Conservation (phyloP, 192 early-diverging fungal species). For the Coemansia sp. region DNA sequence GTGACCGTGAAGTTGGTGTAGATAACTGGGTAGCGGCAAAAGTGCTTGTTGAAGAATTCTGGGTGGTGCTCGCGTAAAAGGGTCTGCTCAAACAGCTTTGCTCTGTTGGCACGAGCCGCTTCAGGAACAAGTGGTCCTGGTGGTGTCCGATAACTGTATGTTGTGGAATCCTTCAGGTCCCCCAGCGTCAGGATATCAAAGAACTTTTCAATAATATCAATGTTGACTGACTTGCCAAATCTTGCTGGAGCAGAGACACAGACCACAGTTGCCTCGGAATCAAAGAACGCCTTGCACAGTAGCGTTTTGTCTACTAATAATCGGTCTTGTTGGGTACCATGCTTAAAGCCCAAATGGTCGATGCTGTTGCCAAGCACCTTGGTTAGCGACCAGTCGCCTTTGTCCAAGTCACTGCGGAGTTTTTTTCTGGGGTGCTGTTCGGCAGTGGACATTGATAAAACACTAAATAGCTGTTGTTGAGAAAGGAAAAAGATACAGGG, state of each 20-base stretch:
- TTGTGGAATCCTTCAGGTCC: too few relatives aligned
- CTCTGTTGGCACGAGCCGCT: not conserved
- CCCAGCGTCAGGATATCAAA: not conserved
- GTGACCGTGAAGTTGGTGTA: not conserved
- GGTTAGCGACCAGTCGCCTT: too few relatives aligned
- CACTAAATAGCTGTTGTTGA: too few relatives aligned
- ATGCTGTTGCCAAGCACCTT: too few relatives aligned
- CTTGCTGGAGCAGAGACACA: conserved; percentile 5
- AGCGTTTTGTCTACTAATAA: conserved; percentile 6
- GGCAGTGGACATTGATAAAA: too few relatives aligned
- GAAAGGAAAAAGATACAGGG: too few relatives aligned
- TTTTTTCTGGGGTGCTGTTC: too few relatives aligned
- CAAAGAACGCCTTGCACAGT: conserved; percentile 13
- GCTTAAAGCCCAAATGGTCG: too few relatives aligned
- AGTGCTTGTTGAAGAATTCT: not conserved
- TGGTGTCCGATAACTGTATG: too few relatives aligned
- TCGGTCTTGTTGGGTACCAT: too few relatives aligned
- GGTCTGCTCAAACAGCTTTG: conserved; percentile 3
- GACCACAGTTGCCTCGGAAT: not conserved
- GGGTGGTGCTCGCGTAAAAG: not conserved
- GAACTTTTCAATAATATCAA: not conserved
- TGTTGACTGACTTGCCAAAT: conserved; percentile 3
- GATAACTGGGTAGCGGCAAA: conserved; percentile 7
- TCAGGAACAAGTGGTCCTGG: not conserved
- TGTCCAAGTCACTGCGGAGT: too few relatives aligned